Evolutionary conservation across 768 basidiomycete genomes (phyloP).

Genomic region (Leccinum disarticulatum): DNA sequence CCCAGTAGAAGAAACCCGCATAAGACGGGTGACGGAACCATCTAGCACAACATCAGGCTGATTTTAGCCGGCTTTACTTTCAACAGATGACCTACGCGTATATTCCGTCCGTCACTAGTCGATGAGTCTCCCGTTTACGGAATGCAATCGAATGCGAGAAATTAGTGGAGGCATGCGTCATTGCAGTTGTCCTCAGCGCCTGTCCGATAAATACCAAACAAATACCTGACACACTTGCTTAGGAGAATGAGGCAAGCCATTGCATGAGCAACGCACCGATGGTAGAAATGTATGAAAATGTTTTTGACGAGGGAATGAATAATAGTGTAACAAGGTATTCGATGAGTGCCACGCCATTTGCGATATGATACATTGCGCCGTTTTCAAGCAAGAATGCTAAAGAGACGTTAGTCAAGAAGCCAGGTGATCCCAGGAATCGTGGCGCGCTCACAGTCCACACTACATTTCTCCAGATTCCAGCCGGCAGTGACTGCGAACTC

Average conservation of each 20-base stretch:
- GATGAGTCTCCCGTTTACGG: constrained; percentile 69
- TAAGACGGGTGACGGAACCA: constrained; percentile 93
- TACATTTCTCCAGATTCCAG: constrained; percentile 92
- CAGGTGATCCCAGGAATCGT: neutral
- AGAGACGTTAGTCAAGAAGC: constrained; percentile 5
- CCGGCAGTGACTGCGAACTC: constrained; percentile 96
- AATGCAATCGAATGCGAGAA: constrained; percentile 90
- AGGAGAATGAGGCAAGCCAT: neutral
- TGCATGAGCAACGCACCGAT: constrained; percentile 46
- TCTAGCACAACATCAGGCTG: constrained; percentile 6
- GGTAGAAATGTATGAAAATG: constrained; percentile 52
- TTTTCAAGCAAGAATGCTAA: constrained; percentile 94
- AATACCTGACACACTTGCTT: constrained; percentile 49
- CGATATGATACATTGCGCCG: constrained; percentile 79
- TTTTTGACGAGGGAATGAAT: constrained; percentile 64
- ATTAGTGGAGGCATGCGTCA: constrained; percentile 92
- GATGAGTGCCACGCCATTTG: constrained; percentile 70
- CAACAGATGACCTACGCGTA: constrained; percentile 62
- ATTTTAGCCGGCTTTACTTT: neutral
- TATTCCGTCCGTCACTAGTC: constrained; percentile 84
- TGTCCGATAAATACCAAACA: constrained; percentile 69
- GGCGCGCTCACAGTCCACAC: constrained; percentile 78
- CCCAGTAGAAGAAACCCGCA: constrained; percentile 98
- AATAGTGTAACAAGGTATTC: constrained; percentile 79
- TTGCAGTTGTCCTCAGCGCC: constrained; percentile 80